Evolutionary conservation across 2,329 filamentous ascomycete species (phyloP).

Genomic region (Pyricularia pennisetigena): DNA sequence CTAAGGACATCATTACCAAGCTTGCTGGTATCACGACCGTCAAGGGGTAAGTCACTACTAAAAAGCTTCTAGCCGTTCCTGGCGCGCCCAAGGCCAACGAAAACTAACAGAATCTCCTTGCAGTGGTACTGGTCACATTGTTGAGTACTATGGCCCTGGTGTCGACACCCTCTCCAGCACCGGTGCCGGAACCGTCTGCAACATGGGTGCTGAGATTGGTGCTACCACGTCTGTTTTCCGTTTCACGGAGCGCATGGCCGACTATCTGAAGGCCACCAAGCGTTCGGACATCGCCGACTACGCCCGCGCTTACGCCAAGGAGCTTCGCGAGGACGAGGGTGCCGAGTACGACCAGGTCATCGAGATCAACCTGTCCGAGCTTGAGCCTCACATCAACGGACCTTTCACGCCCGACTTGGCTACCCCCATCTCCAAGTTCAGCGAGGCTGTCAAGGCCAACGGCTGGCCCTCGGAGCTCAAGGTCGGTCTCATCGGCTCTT

Average conservation of each 20-base stretch:
- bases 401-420: conserved; percentile 98
- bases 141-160: conserved; percentile 54
- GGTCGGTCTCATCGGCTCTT: conserved; percentile 93
- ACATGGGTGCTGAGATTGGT: conserved; percentile 65
- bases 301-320: conserved; percentile 70
- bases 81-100: not conserved
- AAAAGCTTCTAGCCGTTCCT: not conserved
- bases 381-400: conserved; percentile 97
- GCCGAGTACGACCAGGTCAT: conserved; percentile 94
- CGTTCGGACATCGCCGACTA: conserved; percentile 85
- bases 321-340: conserved; percentile 79
- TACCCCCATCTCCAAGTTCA: conserved; percentile 96
- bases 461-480: conserved; percentile 95
- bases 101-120: not conserved
- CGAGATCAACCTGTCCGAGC: conserved; percentile 88
- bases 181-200: conserved; percentile 75
- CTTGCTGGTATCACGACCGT: conserved; percentile 94
- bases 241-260: conserved; percentile 96
- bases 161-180: conserved; percentile 62
- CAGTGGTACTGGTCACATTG: conserved; percentile 78
- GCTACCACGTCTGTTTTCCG: conserved; percentile 93
- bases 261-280: conserved; percentile 89
- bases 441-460: conserved; percentile 86
- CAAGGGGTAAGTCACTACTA: conserved; percentile 52
- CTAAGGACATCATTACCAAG: conserved; percentile 97